Conservation (phyloP, 176 grass and related monocot species). For the Paspalum vaginatum region DNA sequence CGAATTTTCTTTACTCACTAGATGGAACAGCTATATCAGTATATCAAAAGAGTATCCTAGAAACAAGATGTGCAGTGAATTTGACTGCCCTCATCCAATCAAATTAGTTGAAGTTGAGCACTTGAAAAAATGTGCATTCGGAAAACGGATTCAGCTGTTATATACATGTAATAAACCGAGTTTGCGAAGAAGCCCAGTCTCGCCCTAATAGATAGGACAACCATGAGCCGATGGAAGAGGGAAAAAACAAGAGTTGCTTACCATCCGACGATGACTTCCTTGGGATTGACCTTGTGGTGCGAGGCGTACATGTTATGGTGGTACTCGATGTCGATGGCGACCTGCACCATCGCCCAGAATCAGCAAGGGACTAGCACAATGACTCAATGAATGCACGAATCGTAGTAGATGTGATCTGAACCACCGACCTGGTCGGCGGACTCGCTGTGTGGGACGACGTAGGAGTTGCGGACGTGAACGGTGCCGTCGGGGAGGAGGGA, state of each 20-base stretch:
- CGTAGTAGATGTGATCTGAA: not conserved
- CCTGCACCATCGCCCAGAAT: conserved; percentile 39
- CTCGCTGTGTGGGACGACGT: conserved; percentile 90
- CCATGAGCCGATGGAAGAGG: too few relatives aligned
- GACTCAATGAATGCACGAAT: not conserved
- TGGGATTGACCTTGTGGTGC: conserved; percentile 89
- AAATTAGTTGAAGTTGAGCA: not conserved
- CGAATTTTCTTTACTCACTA: too few relatives aligned
- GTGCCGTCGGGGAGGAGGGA: conserved; percentile 83
- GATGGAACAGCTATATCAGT: not conserved
- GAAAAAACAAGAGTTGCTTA: conserved; percentile 41
- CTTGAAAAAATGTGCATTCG: too few relatives aligned
- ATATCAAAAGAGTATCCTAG: not conserved
- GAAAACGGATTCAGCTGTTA: too few relatives aligned
- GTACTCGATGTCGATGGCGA: conserved; percentile 94
- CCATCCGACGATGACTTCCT: conserved; percentile 96
- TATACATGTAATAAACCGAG: too few relatives aligned
- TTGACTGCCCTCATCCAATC: not conserved
- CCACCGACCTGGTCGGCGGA: conserved; percentile 84
- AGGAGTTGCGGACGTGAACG: conserved; percentile 90
- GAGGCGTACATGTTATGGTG: conserved; percentile 92
- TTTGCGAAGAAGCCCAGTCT: too few relatives aligned
- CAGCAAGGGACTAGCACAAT: not conserved
- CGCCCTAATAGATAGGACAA: too few relatives aligned
- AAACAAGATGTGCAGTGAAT: not conserved